Base-by-base conservation (phyloP, 1,139 yeast species). In the Geotrichum aggregatum region DNA sequence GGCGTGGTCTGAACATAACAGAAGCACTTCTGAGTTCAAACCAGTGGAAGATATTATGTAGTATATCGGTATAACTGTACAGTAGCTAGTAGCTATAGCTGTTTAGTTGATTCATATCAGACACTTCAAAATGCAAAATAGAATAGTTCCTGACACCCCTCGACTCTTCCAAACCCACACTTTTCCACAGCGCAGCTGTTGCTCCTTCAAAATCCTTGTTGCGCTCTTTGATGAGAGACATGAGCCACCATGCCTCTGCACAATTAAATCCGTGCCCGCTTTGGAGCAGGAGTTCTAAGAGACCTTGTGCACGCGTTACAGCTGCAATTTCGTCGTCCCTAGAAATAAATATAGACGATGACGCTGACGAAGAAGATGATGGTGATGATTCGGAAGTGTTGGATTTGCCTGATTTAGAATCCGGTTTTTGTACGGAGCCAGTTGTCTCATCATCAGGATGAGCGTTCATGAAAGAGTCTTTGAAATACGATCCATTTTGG, bases 171-270 rank as follows among this genome's bases (percentile, higher is more conserved):
- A 84, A 73, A 58, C 79, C 82, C 19, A 87, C 77, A 63, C 87
- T 78, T 62, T 72, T 78, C 83, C 91, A 80, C 57, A 86, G 71
- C 28, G 85, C 75, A 49, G 72, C 66, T 26, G 77, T 76, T 54
- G 82, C 74, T 52, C 77, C 72, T 1, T 73, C 69, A 54, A 71
- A 73, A 61, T 85, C 88, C 44, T 79, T 84, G 44, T 80, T 73
- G 26, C 66, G 70, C 60, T 84, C 92, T 64, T 84, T 84, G 35
- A 85, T 75, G 59, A 76, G 71, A 3, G 89, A 79, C 57, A 87
- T 73, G 55, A 78, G 76, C 76, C 80, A 83, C 88, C 94, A 86
- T 13, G 84, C 76, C 65, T 87, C 96, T 1, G 87, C 72, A 31
- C 75, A 73, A 61, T 78, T 77, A 56, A 76, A 70, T 1, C 87